Evolutionary conservation across 257 asterid genomes (phyloP).

Genomic region (Nicotiana tomentosiformis): DNA sequence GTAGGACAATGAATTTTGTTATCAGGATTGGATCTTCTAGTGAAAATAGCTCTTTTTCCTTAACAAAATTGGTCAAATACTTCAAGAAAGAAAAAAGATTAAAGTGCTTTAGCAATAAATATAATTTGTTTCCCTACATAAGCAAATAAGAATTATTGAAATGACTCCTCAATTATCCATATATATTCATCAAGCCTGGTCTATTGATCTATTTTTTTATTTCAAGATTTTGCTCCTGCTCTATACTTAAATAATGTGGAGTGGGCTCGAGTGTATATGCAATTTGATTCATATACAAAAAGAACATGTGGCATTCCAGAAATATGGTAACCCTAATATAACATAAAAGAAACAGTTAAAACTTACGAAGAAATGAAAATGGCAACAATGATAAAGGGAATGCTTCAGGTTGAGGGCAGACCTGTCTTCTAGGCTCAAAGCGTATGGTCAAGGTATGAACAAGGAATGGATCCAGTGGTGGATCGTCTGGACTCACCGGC

Average conservation of each 20-base stretch:
- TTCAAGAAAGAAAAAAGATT: not conserved
- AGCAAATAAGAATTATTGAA: not conserved
- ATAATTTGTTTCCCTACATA: not conserved
- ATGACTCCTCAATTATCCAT: not conserved
- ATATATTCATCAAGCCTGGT: not conserved
- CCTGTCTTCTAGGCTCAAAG: slow-evolving; percentile 97
- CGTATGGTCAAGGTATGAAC: slow-evolving; percentile 89
- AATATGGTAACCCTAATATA: not conserved
- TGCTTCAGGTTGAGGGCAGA: slow-evolving; percentile 12
- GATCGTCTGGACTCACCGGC: slow-evolving; percentile 84
- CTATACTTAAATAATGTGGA: not conserved
- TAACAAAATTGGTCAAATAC: not conserved
- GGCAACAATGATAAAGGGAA: not conserved
- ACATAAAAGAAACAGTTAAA: not conserved
- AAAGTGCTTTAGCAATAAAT: not conserved
- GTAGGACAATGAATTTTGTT: not conserved
- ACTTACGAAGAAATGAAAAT: not conserved
- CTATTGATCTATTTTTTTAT: not conserved
- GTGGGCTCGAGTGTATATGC: not conserved
- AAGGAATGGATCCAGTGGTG: slow-evolving; percentile 92
- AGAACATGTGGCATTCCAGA: not conserved
- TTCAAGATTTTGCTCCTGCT: not conserved
- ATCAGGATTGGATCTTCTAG: not conserved
- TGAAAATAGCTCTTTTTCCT: not conserved
- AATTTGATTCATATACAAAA: not conserved